These are phyloP conservation scores for Jatropha podagrica DNA, from an alignment of 441 rosid genomes.

Conservation along the genomic window DNA sequence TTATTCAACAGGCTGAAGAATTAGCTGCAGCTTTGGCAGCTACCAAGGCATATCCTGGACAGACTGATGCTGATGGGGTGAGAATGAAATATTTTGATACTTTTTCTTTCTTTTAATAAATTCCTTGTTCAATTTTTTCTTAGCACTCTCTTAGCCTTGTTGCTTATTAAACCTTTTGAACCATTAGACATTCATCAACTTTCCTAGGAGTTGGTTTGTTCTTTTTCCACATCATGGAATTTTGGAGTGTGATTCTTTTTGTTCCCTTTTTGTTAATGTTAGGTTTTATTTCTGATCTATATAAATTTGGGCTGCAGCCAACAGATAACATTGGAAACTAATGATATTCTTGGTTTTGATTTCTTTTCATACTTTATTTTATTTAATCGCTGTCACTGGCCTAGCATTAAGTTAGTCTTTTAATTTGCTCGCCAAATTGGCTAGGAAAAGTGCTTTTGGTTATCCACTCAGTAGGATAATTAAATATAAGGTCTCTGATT, in stretches of 20 bases:
- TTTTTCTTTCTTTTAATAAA: neutral
- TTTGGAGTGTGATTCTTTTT: neutral
- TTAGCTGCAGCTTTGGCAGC: slow-evolving; percentile 79
- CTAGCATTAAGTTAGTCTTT: neutral
- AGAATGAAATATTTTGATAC: slow-evolving; percentile 20
- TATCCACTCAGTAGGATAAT: neutral
- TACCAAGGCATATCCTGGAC: slow-evolving; percentile 58
- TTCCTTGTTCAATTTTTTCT: neutral
- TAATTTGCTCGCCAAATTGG: neutral
- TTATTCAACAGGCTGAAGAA: slow-evolving; percentile 79
- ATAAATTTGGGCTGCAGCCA: neutral
- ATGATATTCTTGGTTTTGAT: neutral
- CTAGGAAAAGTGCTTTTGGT: neutral
- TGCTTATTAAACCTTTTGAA: neutral
- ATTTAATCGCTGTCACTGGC: neutral
- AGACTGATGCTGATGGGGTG: slow-evolving; percentile 62
- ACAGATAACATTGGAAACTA: neutral
- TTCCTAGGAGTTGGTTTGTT: neutral
- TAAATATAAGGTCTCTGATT: neutral
- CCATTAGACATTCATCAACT: neutral
- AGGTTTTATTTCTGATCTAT: neutral
- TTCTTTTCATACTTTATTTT: neutral
- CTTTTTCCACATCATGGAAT: neutral
- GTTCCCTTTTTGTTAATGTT: neutral
- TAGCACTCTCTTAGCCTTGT: neutral